Evolutionary conservation across 1,284 basidiomycete species (phyloP), one percentile per base, ranked within the genome.

Genomic region (Gastroboletus turbinatus): DNA sequence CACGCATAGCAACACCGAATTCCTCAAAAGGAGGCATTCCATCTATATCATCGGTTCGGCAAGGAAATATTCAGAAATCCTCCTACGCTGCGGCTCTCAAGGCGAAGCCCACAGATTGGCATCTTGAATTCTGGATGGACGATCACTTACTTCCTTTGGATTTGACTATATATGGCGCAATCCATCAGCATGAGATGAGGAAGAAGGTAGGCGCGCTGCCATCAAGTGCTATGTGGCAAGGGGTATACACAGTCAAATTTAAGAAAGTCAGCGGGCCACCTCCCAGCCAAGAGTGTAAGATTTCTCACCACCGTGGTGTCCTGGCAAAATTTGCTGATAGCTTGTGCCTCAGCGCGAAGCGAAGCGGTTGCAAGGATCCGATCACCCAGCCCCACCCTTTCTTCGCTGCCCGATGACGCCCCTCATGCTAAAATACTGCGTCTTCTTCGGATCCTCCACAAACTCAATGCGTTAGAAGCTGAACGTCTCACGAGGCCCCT

Each of bases 21-120:
- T 78, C 82, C 52, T 69, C 75, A 17, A 72, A 76, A 53, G 71
- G 68, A 46, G 74, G 68, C 19, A 73, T 75, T 36, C 72, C 73
- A 21, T 52, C 67, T 30, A 61, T 72, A 13, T 71, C 76, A 1
- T 65, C 71, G 4, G 67, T 73, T 43, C 78, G 64, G 66, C 76
- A 51, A 68, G 73, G 82, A 0, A 74, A 79, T 13, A 73, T 78
- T 5, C 77, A 78, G 23, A 81, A 80, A 62, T 76, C 82, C 0
- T 98, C 96, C 2, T 99, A 99, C 71, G 95, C 97, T 19, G 88
- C 94, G 2, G 96, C 95, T 5, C 79, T 98, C 60, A 98, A 96
- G 75, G 78, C 93, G 2, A 92, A 93, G 67, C 93, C 95, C 1
- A 84, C 82, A 23, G 96, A 99, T 67, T 99, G 95, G 94, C 96